Evolutionary conservation across 495 filamentous ascomycete genomes (phyloP), one percentile per base, ranked within the genome.

Genomic region (Neurospora pannonica): DNA sequence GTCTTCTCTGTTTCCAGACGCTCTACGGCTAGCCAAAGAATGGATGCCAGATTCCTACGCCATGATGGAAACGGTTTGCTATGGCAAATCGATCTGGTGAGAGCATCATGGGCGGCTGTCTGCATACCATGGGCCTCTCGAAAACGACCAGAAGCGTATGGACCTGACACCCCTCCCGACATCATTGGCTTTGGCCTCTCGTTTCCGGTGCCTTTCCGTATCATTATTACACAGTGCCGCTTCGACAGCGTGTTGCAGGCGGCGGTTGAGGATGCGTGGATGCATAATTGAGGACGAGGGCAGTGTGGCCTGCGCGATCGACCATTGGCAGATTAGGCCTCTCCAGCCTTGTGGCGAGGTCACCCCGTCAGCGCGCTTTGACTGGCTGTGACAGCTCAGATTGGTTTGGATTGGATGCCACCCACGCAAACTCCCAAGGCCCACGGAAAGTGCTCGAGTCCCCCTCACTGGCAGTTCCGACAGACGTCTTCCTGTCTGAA

Each of bases 331-430:
- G 71, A 73, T 72, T 77, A 71, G 36, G 54, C 70, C 72, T 72
- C 75, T 71, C 73, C 78, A 81, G 80, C 78, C 78, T 76, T 80
- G 78, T 78, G 78, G 77, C 74, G 75, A 77, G 54, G 77, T 67
- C 71, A 69, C 69, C 70, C 39, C 70, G 40, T 67, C 37, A 43
- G 24, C 34, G 42, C 72, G 77, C 73, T 76, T 74, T 75, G 75
- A 81, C 78, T 78, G 78, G 77, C 75, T 79, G 79, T n/a, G 62
- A 71, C 54, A 62, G 54, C 54, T 62, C 54, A 67, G 54, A 67
- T 67, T 67, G 15, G 54, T 34, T 34, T 67, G 28, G 54, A 34
- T 67, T 67, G 54, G 54, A 62, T 62, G 28, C 24, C 54, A 62
- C 24, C 21, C 28, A 67, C 54, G 54, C 54, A 67, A 34, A 19